Evolutionary conservation across 129 eudicot genomes (phyloP).

Genomic region (Artemisia tridentata): DNA sequence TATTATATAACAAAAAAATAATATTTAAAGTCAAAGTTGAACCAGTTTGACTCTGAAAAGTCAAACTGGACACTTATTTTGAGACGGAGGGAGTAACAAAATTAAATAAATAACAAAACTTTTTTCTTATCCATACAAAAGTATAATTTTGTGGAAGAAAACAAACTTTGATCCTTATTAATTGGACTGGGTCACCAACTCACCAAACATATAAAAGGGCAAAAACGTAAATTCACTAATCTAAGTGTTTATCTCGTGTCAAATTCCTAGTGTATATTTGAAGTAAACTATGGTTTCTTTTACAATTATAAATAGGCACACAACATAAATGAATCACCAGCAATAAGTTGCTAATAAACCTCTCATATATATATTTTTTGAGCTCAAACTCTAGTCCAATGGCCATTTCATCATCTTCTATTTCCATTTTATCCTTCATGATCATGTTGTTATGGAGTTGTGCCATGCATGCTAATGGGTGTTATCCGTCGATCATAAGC

Average conservation of each 20-base stretch:
- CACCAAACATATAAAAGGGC: constrained; percentile 25
- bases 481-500: constrained; percentile 50
- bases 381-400: constrained; percentile 10
- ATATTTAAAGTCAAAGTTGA: too few relatives aligned
- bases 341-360: constrained; percentile 7
- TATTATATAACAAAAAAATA: too few relatives aligned
- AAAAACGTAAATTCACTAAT: constrained; percentile 16
- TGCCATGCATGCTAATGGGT: constrained; percentile 18
- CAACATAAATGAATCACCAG: constrained; percentile 18
- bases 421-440: neutral
- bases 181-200: constrained; percentile 30
- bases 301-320: constrained; percentile 28
- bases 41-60: too few relatives aligned
- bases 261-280: constrained; percentile 10
- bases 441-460: neutral
- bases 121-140: too few relatives aligned
- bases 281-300: constrained; percentile 20
- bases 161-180: neutral
- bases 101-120: too few relatives aligned
- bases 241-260: constrained; percentile 19
- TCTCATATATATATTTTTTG: neutral
- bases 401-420: constrained; percentile 22
- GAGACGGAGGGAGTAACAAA: too few relatives aligned
- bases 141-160: neutral
- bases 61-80: too few relatives aligned